These are phyloP conservation scores for Lipomyces chichibuensis DNA, from an alignment of 805 yeast genomes.

Conservation along the genomic window DNA sequence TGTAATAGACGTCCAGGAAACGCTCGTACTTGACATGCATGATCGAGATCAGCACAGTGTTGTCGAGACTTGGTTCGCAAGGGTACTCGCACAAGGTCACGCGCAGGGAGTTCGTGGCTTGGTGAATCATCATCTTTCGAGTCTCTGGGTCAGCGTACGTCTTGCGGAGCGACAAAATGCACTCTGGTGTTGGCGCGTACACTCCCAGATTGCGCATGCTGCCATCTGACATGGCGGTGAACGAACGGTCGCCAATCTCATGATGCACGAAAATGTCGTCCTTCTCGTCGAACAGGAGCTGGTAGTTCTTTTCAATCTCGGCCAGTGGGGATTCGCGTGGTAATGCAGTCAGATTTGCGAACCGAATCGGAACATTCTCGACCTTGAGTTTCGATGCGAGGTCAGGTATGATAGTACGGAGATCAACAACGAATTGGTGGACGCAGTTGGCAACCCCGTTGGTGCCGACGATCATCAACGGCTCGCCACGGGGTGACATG, in stretches of 20 bases:
- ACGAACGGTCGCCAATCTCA: constrained; percentile 17
- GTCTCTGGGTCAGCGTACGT: neutral
- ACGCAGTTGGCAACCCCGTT: constrained; percentile 20
- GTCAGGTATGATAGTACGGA: constrained; percentile 27
- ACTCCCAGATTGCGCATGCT: constrained; percentile 1
- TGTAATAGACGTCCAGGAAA: constrained; percentile 4
- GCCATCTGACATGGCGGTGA: constrained; percentile 7
- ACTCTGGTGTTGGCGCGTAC: constrained; percentile 15
- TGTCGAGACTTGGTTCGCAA: constrained; percentile 30
- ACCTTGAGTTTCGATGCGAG: constrained; percentile 21
- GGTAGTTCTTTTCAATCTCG: constrained; percentile 25
- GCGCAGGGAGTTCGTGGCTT: constrained; percentile 33
- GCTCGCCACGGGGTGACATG: constrained; percentile 31
- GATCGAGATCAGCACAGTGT: constrained; percentile 29
- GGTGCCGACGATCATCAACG: constrained; percentile 27
- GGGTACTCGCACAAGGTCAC: constrained; percentile 34
- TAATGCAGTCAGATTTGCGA: constrained; percentile 10
- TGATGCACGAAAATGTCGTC: constrained; percentile 23
- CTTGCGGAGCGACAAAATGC: constrained; percentile 13
- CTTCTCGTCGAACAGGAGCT: constrained; percentile 18
- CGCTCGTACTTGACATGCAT: constrained; percentile 26
- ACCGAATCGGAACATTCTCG: constrained; percentile 19
- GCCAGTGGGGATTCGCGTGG: constrained; percentile 1
- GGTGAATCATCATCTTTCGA: constrained; percentile 14
- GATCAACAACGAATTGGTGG: constrained; percentile 25